phyloP scores from a whole-genome alignment of 306 rosid genomes.

The Cajanus cajan region DNA sequence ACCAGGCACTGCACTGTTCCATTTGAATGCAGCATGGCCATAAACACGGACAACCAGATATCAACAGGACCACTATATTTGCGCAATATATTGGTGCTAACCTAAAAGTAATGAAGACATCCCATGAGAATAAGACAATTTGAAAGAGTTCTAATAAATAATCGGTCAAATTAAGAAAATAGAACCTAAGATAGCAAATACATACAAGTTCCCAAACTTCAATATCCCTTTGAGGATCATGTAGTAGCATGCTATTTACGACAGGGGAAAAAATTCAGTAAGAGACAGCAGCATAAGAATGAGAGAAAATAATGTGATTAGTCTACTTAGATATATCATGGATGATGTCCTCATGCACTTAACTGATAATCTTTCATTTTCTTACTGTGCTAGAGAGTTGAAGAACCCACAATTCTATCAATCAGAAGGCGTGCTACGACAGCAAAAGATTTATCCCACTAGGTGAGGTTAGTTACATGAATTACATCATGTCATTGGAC shows the following conservation, averaged over 20 bases:
- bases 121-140: not conserved
- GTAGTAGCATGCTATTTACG: conserved; percentile 55
- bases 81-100: conserved; percentile 75
- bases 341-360: conserved; percentile 10
- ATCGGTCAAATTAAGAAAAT: not conserved
- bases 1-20: conserved; percentile 59
- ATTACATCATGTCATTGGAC: not conserved
- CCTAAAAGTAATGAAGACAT: conserved; percentile 43
- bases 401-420: conserved; percentile 3
- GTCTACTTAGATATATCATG: not conserved
- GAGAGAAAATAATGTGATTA: conserved; percentile 23
- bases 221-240: conserved; percentile 40
- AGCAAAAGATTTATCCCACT: not conserved
- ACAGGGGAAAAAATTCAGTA: conserved; percentile 10
- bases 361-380: conserved; percentile 14
- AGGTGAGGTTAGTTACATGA: not conserved
- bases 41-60: conserved; percentile 67
- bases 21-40: conserved; percentile 43
- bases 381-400: conserved; percentile 2
- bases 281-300: conserved; percentile 21
- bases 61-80: conserved; percentile 87
- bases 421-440: conserved; percentile 8
- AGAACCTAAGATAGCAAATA: conserved; percentile 26
- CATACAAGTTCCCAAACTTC: conserved; percentile 96
- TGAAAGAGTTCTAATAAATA: not conserved